phyloP scores from a whole-genome alignment of 2,329 filamentous ascomycete species.

The Pleomassaria siparia region DNA sequence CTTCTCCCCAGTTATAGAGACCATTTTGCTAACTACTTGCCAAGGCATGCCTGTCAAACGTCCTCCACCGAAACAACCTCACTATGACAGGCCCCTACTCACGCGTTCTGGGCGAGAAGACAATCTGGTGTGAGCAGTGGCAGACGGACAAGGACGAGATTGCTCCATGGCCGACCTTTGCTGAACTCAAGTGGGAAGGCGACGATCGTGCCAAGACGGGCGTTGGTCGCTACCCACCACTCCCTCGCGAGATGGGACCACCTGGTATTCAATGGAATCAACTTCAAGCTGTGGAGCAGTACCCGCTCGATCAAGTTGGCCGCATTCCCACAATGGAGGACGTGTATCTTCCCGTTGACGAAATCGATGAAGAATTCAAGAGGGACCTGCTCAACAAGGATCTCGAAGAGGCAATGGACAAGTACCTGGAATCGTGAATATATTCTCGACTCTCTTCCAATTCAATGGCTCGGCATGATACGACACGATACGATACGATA shows the following conservation, averaged over 20 bases:
- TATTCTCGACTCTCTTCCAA: too few relatives aligned
- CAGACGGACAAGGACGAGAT: slow-evolving; percentile 36
- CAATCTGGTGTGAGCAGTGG: slow-evolving; percentile 45
- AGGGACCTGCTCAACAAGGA: slow-evolving; percentile 28
- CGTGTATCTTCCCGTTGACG: slow-evolving; percentile 40
- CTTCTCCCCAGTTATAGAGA: too few relatives aligned
- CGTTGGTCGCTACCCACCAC: slow-evolving; percentile 46
- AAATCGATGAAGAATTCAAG: slow-evolving; percentile 33
- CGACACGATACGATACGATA: background rate
- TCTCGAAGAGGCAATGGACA: slow-evolving; percentile 31
- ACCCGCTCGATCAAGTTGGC: slow-evolving; percentile 42
- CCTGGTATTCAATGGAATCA: slow-evolving; percentile 47
- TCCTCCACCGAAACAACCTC: too few relatives aligned
- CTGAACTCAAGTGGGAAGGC: slow-evolving; percentile 52
- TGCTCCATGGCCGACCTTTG: slow-evolving; percentile 44
- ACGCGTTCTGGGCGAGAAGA: slow-evolving; percentile 41
- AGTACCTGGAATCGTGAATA: slow-evolving; percentile 4
- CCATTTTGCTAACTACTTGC: too few relatives aligned
- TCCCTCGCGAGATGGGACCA: slow-evolving; percentile 47
- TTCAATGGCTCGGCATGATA: too few relatives aligned
- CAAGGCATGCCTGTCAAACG: too few relatives aligned
- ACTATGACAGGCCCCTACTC: slow-evolving; percentile 24
- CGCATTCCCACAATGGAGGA: slow-evolving; percentile 42
- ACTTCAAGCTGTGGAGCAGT: slow-evolving; percentile 40
- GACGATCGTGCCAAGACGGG: slow-evolving; percentile 49